These are phyloP conservation scores for Eimeria zaria DNA, from an alignment of 169 alveolate species.

Conservation along the genomic window DNA sequence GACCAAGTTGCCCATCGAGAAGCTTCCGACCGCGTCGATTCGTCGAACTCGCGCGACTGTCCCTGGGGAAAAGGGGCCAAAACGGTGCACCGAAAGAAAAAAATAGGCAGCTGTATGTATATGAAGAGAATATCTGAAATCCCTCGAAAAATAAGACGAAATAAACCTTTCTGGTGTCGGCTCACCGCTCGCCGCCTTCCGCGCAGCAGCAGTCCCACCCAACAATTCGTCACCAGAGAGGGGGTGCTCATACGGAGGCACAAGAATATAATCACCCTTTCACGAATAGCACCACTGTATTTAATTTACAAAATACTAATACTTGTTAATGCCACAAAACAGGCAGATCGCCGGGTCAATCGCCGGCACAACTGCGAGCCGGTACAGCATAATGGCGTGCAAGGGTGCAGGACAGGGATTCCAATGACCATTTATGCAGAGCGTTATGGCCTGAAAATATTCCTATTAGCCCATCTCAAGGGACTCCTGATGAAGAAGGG, in stretches of 20 bases:
- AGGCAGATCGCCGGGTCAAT: neutral
- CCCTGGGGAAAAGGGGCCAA: neutral
- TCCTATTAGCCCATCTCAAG: neutral
- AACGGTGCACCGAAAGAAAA: neutral
- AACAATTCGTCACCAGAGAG: neutral
- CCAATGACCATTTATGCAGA: neutral
- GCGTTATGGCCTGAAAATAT: neutral
- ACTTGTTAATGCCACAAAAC: neutral
- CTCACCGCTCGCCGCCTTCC: conserved; percentile 3
- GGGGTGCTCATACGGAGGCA: neutral
- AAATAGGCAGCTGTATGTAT: neutral
- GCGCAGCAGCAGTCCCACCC: neutral
- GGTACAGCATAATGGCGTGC: neutral
- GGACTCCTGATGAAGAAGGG: neutral
- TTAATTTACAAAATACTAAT: neutral
- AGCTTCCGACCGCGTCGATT: conserved; percentile 16
- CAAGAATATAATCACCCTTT: neutral
- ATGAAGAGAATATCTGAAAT: neutral
- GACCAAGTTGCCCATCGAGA: neutral
- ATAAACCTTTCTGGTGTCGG: neutral
- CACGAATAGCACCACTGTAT: neutral
- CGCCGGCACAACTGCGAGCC: neutral
- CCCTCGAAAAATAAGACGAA: neutral
- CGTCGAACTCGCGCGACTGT: conserved; percentile 11
- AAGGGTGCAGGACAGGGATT: neutral